These are phyloP conservation scores for Malus asiatica DNA, from an alignment of 306 rosid genomes.

Conservation along the genomic window DNA sequence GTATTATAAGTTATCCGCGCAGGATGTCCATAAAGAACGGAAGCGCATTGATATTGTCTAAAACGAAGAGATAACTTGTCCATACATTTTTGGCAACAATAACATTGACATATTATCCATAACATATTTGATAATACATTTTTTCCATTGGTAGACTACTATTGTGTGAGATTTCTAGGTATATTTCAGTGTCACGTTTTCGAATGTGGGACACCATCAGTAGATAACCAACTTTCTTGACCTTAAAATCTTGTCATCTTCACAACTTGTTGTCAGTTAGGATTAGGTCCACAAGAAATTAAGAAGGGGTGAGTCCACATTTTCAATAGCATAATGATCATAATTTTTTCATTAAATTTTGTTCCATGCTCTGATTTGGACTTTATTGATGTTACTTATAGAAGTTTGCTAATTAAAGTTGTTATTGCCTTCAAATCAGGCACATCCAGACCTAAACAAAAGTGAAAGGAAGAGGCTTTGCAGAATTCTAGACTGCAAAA, in stretches of 20 bases:
- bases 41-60: too few species aligned
- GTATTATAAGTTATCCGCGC: not conserved
- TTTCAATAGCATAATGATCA: not conserved
- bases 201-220: conserved; percentile 54
- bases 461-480: conserved; percentile 91
- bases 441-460: conserved; percentile 88
- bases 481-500: conserved; percentile 84
- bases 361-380: not conserved
- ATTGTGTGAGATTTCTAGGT: not conserved
- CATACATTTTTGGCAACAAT: too few species aligned
- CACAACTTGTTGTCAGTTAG: conserved; percentile 38
- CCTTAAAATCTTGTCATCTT: conserved; percentile 68
- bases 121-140: not conserved
- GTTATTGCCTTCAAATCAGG: conserved; percentile 39
- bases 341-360: not conserved
- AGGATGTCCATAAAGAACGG: not conserved
- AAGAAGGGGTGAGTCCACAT: not conserved
- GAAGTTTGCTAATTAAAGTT: conserved; percentile 9
- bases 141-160: not conserved
- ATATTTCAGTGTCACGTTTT: conserved; percentile 38
- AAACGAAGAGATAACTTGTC: not conserved
- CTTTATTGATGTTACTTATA: not conserved
- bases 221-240: conserved; percentile 86
- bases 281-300: conserved; percentile 18
- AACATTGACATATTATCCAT: not conserved